phyloP scores from a whole-genome alignment of 106 monocot species.

The Dioscorea alata region DNA sequence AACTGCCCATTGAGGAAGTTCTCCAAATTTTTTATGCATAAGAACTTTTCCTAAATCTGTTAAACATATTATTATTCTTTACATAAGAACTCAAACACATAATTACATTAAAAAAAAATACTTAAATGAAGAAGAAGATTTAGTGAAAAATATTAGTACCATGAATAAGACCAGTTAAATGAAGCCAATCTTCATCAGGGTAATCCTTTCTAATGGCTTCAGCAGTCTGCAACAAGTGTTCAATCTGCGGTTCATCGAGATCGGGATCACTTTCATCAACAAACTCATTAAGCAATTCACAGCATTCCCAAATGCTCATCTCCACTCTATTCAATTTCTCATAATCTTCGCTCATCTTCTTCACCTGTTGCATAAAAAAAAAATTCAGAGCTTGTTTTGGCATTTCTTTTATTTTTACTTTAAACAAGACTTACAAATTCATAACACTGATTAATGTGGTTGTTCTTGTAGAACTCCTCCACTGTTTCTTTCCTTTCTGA shows the following conservation, averaged over 20 bases:
- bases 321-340: conserved; percentile 49
- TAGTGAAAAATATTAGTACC: conserved; percentile 12
- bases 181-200: conserved; percentile 79
- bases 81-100: too few relatives aligned
- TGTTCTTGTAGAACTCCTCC: conserved; percentile 55
- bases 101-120: too few relatives aligned
- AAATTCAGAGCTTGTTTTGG: too few relatives aligned
- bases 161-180: conserved; percentile 73
- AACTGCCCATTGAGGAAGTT: conserved; percentile 90
- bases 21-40: conserved; percentile 72
- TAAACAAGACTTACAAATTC: conserved; percentile 39
- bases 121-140: background rate
- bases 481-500: conserved; percentile 46
- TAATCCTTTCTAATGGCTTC: conserved; percentile 80
- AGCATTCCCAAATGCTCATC: conserved; percentile 85
- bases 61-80: too few relatives aligned
- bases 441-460: conserved; percentile 48
- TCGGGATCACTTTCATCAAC: conserved; percentile 79
- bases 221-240: conserved; percentile 81
- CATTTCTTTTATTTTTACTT: too few relatives aligned
- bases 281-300: conserved; percentile 67
- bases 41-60: conserved; percentile 93
- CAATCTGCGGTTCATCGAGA: conserved; percentile 81
- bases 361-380: conserved; percentile 24
- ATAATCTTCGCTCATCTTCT: conserved; percentile 57